Base-by-base conservation (phyloP, 192 early-diverging fungal genomes). In the Martensiomyces pterosporus region DNA sequence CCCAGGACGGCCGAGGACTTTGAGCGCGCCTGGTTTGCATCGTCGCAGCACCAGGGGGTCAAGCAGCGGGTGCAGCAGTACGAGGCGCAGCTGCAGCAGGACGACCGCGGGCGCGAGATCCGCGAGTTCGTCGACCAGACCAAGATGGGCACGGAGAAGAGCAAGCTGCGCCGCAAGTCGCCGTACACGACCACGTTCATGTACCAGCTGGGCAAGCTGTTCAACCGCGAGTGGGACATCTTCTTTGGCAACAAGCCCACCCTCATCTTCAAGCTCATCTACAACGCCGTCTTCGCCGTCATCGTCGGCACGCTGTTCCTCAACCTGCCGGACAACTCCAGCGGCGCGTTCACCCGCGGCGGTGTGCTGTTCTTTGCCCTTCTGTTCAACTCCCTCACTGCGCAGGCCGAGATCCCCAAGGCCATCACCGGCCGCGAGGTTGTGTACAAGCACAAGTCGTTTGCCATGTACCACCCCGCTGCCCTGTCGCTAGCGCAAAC, bases 321-420 rank as follows among this genome's bases (percentile, higher is more conserved):
- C 24, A 47, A 65, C 18, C 61, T 90, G 39, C 83, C 85, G 2
- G 42, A 53, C 27, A 67, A 59, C 23, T 64, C 73, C 24, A 51
- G 49, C 16, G 90, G 88, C 18, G 84, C 88, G 46, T 88, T 89
- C 64, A 79, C 87, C 23, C 81, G 90, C 39, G 87, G 90, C 40
- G 85, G 87, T 57, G 80, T 81, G 13, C 61, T 92, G 19, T 92
- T 89, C 57, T 87, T 83, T 57, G 81, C 74, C 24, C 72, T 85
- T 4, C 53, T 87, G 39, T 87, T 86, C 73, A 82, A 81, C 60
- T 76, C 80, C 43, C 71, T 87, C 34, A 76, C 82, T 15, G 82
- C 85, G 16, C 77, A 89, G 43, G 73, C 84, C 13, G 80, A 85
- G 47, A 64, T 89, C 24, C 82, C 87, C 39, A 72, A 76, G 48